Evolutionary conservation across 1,284 basidiomycete species (phyloP).

Genomic region (Naganishia liquefaciens): DNA sequence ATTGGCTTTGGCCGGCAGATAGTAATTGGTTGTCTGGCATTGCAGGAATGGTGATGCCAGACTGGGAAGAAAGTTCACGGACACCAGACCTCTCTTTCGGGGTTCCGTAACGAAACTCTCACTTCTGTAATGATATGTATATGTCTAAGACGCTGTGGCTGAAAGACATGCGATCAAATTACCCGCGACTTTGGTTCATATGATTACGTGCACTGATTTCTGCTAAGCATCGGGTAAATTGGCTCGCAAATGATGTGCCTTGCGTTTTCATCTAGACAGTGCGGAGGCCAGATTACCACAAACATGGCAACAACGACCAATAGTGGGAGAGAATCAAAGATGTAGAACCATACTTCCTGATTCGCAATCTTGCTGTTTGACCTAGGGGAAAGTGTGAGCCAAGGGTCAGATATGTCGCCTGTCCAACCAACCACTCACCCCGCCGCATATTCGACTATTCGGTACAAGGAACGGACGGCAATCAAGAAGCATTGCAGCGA

Average conservation of each 20-base stretch:
- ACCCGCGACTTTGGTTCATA: no score
- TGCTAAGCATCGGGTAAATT: background rate
- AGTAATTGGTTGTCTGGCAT: slow-evolving; percentile 13
- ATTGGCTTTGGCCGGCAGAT: slow-evolving; percentile 21
- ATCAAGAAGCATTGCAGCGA: slow-evolving; percentile 2
- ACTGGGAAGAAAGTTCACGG: no score
- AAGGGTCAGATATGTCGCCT: no score
- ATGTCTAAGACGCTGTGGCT: background rate
- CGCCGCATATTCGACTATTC: slow-evolving; percentile 37
- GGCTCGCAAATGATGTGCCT: background rate
- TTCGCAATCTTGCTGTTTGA: slow-evolving; percentile 32
- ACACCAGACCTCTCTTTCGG: background rate
- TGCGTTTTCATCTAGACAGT: slow-evolving; percentile 7
- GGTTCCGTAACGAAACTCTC: background rate
- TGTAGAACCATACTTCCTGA: slow-evolving; percentile 37
- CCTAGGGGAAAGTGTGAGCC: slow-evolving; percentile 20
- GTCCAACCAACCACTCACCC: slow-evolving; percentile 31
- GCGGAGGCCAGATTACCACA: slow-evolving; percentile 36
- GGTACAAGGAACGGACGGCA: slow-evolving; percentile 38
- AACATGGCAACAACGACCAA: slow-evolving; percentile 31
- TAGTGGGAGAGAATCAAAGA: slow-evolving; percentile 37
- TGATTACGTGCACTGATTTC: background rate
- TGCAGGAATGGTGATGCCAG: no score
- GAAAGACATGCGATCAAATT: no score
- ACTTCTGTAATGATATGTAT: background rate